A percentile compares a stretch with the other conserved stretches of the same genome.
These are phyloP conservation scores for Colletotrichum musicola DNA, from an alignment of 2,329 filamentous ascomycete species.

Conservation along the genomic window DNA sequence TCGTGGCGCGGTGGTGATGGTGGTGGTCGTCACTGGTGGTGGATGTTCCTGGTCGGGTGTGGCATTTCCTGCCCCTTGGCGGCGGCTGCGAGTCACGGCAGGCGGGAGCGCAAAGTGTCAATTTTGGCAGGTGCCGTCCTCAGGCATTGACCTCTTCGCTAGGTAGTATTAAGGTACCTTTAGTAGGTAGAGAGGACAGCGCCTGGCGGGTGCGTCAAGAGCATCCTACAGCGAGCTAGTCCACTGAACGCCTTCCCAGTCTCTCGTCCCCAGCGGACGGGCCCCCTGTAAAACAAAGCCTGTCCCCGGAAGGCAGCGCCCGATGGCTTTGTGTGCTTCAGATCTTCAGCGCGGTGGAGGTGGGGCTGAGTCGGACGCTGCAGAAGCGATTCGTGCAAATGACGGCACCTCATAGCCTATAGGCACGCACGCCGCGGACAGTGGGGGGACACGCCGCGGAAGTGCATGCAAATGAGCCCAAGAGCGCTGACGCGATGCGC, in stretches of 20 bases:
- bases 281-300: constrained; percentile 22
- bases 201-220: neutral
- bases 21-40: neutral
- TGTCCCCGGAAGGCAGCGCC: constrained; percentile 2
- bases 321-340: constrained; percentile 26
- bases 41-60: constrained; percentile 1
- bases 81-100: constrained; percentile 15
- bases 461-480: constrained; percentile 17
- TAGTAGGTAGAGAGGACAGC: neutral
- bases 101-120: constrained; percentile 30
- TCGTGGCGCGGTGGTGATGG: neutral
- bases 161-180: neutral
- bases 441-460: constrained; percentile 2
- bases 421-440: neutral
- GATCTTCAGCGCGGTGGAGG: constrained; percentile 1
- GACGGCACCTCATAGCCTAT: constrained; percentile 23
- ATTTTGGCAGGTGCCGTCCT: constrained; percentile 29
- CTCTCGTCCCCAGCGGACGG: constrained; percentile 3
- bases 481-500: constrained; percentile 25
- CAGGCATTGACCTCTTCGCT: constrained; percentile 13
- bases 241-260: neutral
- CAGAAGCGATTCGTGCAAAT: constrained; percentile 11
- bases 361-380: constrained; percentile 12
- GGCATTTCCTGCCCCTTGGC: constrained; percentile 16
- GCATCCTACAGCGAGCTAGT: neutral